Evolutionary conservation across 2,329 filamentous ascomycete genomes (phyloP).

Genomic region (Cytospora piceicola): DNA sequence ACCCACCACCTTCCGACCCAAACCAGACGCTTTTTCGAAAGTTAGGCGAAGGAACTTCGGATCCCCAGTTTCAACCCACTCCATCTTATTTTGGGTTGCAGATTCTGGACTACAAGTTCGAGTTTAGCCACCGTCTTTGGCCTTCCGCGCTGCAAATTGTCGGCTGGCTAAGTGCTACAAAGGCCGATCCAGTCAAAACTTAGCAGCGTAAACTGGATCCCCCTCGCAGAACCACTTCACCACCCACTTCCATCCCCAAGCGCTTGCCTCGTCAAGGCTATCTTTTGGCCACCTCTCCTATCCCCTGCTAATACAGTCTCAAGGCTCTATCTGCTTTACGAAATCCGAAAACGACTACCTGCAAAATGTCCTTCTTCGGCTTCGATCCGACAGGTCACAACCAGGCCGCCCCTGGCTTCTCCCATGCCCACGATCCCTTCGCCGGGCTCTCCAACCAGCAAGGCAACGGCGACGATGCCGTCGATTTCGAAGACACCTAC

Average conservation of each 20-base stretch:
- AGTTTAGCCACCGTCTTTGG: neutral
- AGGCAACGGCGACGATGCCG: constrained; percentile 60
- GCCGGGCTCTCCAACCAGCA: constrained; percentile 72
- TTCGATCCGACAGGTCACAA: constrained; percentile 77
- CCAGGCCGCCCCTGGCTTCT: constrained; percentile 75
- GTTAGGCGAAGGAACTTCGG: neutral
- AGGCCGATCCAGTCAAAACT: neutral
- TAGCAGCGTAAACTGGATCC: neutral
- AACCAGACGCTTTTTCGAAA: neutral
- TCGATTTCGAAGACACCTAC: constrained; percentile 95
- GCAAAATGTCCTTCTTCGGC: constrained; percentile 86
- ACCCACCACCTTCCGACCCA: constrained; percentile 2
- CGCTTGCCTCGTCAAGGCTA: neutral
- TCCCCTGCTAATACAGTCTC: constrained; percentile 1
- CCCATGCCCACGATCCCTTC: constrained; percentile 83
- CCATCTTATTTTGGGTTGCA: neutral
- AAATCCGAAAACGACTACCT: constrained; percentile 9
- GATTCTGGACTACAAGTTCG: neutral
- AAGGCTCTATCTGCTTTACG: constrained; percentile 6
- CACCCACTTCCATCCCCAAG: neutral
- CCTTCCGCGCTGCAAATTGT: neutral
- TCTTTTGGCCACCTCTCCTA: neutral
- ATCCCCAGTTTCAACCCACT: neutral
- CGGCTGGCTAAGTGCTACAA: neutral
- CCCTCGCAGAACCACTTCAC: neutral